Conservation (phyloP, 148 eudicot species). For the Fagopyrum homotropicum region DNA sequence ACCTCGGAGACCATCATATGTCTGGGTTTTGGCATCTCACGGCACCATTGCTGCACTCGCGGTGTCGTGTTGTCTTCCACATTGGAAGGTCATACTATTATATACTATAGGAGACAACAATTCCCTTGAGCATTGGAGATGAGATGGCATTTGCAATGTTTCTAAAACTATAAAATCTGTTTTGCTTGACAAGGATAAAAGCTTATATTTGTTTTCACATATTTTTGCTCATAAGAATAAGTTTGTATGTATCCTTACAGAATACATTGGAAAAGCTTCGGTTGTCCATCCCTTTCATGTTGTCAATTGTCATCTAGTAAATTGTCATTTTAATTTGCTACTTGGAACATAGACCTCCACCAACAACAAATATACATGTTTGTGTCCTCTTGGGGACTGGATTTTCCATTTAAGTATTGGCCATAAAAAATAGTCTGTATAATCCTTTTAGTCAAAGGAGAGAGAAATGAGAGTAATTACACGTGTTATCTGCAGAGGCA, state of each 20-base stretch:
- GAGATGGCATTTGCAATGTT: neutral
- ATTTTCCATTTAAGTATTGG: neutral
- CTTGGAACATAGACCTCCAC: neutral
- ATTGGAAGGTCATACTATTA: neutral
- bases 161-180: neutral
- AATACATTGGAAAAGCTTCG: neutral
- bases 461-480: neutral
- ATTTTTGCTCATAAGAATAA: neutral
- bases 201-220: neutral
- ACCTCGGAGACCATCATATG: neutral
- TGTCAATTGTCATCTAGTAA: neutral
- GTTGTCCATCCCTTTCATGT: neutral
- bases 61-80: neutral
- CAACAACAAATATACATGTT: neutral
- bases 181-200: neutral
- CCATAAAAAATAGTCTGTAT: neutral
- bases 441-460: neutral
- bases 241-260: neutral
- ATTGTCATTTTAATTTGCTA: neutral
- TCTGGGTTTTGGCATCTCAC: too few species aligned
- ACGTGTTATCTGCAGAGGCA: neutral
- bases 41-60: too few species aligned
- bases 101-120: neutral
- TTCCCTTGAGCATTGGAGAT: slow-evolving; percentile 1
- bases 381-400: neutral